Base-by-base conservation (phyloP, 2,329 filamentous ascomycete species). In the Aphanocladium album region DNA sequence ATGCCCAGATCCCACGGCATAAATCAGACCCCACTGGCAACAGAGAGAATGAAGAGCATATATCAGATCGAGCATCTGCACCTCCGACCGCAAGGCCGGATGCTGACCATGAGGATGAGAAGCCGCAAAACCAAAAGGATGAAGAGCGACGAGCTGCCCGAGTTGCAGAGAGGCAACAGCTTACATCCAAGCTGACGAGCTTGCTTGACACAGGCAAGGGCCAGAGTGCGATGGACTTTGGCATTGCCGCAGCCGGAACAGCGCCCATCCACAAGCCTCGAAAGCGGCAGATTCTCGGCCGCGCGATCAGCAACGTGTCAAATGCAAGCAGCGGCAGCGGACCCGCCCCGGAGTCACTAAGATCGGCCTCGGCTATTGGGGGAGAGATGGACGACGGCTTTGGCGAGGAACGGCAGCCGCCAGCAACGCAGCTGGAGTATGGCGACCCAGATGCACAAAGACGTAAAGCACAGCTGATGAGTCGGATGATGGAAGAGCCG, bases 251-350 rank as follows among this genome's bases (percentile, higher is more conserved):
- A 64, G 64, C 60, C 59, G 57, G 33, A 64, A 62, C 54, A 61
- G 62, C 47, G 63, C 62, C 45, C 45, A 39, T 47, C 64, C n/a
- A 60, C 56, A 64, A 70, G 19, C 66, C 72, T 58, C 65, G 77
- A 1, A 74, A 77, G 56, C 79, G 82, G 12, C 76, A 79, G 58
- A 80, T 87, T 60, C 73, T 87, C 3, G 84, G 84, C 5, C 80
- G 84, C 12, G 84, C 82, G 3, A 71, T 82, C 30, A 85, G 83
- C 72, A 86, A 85, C 66, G 77, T 77, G 2, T 86, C 83, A 2
- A 79, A 78, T 1, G 74, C 75, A 5, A 83, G 81, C 57, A 80
- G 73, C 57, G 75, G 71, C 49, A 79, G 80, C 58, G 74, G 73
- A 23, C 74, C 75, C 0, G 71, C 70, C 17, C 65, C 73, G 12